Evolutionary conservation across 768 basidiomycete species (phyloP).

Genomic region (Rhodotorula kratochvilovae): DNA sequence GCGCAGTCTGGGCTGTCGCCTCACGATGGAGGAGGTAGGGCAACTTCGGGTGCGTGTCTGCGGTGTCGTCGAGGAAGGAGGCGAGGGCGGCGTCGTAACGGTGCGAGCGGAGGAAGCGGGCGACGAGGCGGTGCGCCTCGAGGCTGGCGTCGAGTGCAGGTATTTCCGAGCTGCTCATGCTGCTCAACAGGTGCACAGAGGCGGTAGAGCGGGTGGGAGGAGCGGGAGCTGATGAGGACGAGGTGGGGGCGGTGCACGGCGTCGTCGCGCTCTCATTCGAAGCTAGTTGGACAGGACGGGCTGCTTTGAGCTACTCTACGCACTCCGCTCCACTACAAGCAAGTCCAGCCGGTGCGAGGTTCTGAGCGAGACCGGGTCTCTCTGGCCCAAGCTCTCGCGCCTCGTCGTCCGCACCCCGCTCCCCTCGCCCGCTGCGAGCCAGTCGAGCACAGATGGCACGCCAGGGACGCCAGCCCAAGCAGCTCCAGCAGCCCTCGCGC

Average conservation of each 20-base stretch:
- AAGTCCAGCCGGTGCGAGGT: no score
- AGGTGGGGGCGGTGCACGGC: not conserved
- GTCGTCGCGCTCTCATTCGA: not conserved
- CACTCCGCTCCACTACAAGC: no score
- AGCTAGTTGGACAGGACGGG: no score
- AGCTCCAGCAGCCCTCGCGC: not conserved
- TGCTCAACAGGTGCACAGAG: no score
- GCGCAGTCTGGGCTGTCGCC: not conserved
- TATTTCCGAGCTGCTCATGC: not conserved
- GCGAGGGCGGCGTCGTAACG: slow-evolving; percentile 14
- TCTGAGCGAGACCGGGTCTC: no score
- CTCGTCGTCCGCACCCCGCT: not conserved
- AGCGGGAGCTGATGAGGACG: not conserved
- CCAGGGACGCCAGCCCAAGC: slow-evolving; percentile 31
- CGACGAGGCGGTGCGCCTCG: slow-evolving; percentile 18
- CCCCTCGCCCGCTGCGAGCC: not conserved
- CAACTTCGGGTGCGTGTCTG: not conserved
- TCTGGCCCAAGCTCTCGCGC: not conserved
- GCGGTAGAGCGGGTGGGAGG: not conserved
- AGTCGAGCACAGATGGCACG: not conserved
- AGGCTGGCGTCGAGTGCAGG: not conserved
- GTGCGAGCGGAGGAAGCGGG: slow-evolving; percentile 29
- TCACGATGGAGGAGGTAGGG: not conserved
- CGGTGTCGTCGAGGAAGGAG: slow-evolving; percentile 10
- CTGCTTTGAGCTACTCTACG: no score